phyloP scores from a whole-genome alignment of 805 yeast genomes.

The Tetrapisispora namnaoensis region DNA sequence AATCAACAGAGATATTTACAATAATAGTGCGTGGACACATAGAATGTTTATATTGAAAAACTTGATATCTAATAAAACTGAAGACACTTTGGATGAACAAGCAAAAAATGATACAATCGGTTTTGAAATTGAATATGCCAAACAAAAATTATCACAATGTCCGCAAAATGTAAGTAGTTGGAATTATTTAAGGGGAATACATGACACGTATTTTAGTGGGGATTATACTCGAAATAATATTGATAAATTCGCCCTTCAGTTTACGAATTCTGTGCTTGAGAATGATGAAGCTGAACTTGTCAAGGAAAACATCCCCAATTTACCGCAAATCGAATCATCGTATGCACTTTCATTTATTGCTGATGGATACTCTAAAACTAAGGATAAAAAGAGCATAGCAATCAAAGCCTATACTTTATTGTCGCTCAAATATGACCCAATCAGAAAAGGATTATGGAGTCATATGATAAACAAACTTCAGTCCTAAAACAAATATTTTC shows the following conservation, averaged over 20 bases:
- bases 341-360: constrained; percentile 59
- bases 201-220: constrained; percentile 20
- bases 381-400: constrained; percentile 31
- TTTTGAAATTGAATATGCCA: constrained; percentile 46
- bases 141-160: constrained; percentile 40
- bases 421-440: constrained; percentile 46
- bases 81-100: background rate
- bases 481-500: background rate
- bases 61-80: constrained; percentile 7
- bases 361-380: constrained; percentile 32
- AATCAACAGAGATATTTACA: constrained; percentile 58
- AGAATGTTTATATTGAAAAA: constrained; percentile 49
- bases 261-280: constrained; percentile 28
- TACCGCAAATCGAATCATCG: constrained; percentile 35
- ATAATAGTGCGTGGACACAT: constrained; percentile 92
- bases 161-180: constrained; percentile 82
- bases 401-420: constrained; percentile 41
- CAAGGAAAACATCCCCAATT: background rate
- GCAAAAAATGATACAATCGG: constrained; percentile 7
- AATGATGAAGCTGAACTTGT: constrained; percentile 7
- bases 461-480: constrained; percentile 22
- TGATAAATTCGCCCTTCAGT: constrained; percentile 37
- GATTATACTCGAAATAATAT: constrained; percentile 30
- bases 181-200: constrained; percentile 68
- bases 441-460: constrained; percentile 53